Percentiles rank a stretch among this genome's conserved stretches.
phyloP scores from a whole-genome alignment of 2,329 filamentous ascomycete species.

The Pseudocercospora macadamiae region DNA sequence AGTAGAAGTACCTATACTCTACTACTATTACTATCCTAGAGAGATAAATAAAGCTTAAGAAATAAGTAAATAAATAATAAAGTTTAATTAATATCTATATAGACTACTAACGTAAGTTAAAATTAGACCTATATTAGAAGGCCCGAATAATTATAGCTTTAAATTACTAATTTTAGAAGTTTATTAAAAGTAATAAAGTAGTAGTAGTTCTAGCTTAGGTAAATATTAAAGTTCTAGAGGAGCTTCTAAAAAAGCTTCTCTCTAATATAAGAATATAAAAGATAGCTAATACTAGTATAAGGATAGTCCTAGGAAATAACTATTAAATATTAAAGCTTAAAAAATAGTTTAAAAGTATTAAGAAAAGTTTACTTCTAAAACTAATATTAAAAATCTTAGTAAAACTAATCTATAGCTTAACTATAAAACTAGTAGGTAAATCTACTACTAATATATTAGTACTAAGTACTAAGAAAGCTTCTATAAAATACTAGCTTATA shows the following conservation, averaged over 20 bases:
- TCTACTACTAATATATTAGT: neutral
- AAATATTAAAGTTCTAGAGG: neutral
- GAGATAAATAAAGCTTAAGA: neutral
- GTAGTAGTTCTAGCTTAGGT: neutral
- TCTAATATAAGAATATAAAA: neutral
- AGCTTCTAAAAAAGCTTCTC: neutral
- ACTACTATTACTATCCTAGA: neutral
- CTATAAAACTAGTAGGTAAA: neutral
- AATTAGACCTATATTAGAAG: neutral
- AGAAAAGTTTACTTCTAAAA: neutral
- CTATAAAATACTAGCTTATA: neutral
- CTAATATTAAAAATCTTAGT: neutral
- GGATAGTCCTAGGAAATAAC: neutral
- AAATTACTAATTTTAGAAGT: neutral
- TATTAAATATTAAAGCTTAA: neutral
- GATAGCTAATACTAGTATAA: neutral
- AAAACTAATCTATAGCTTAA: neutral
- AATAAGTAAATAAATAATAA: neutral
- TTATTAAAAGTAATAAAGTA: neutral
- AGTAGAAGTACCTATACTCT: neutral
- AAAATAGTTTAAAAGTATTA: neutral
- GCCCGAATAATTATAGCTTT: neutral
- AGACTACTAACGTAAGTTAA: neutral
- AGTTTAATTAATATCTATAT: neutral
- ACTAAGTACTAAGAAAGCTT: neutral